These are phyloP conservation scores for Orobanche coerulescens DNA, from an alignment of 257 asterid species.

Conservation along the genomic window DNA sequence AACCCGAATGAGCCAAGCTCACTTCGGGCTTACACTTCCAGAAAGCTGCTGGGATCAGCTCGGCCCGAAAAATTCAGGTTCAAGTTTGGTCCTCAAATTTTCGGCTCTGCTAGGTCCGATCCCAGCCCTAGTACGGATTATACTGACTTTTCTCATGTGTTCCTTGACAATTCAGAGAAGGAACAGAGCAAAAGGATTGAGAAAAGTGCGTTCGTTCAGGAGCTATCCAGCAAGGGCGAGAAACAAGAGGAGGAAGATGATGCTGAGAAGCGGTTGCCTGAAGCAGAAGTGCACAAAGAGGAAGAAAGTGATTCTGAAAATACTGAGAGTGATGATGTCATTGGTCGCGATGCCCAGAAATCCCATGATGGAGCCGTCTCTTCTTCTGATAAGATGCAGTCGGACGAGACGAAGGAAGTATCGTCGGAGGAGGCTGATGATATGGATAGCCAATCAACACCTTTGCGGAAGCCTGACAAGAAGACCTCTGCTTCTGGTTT, in stretches of 20 bases:
- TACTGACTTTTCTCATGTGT: constrained; percentile 12
- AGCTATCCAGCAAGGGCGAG: constrained; percentile 32
- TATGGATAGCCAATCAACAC: constrained; percentile 23
- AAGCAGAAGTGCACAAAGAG: constrained; percentile 31
- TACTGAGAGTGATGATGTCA: constrained; percentile 37
- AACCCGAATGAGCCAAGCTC: no score
- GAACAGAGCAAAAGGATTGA: constrained; percentile 27
- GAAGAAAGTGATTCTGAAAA: constrained; percentile 45
- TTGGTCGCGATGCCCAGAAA: constrained; percentile 25
- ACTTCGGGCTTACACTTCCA: no score
- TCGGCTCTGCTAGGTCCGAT: constrained; percentile 7
- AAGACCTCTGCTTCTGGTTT: constrained; percentile 30
- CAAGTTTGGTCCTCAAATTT: no score
- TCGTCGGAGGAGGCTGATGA: constrained; percentile 35
- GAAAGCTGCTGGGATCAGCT: no score
- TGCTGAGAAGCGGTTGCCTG: constrained; percentile 32
- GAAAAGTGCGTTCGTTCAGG: constrained; percentile 33
- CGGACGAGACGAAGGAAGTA: constrained; percentile 37
- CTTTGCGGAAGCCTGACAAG: constrained; percentile 23
- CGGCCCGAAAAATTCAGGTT: no score
- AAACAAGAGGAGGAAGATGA: constrained; percentile 29
- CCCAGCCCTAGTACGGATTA: no score
- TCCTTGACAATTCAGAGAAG: constrained; percentile 29
- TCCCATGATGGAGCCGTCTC: constrained; percentile 47
- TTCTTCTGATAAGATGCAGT: constrained; percentile 43